Evolutionary conservation across 495 filamentous ascomycete species (phyloP).

Genomic region (Talaromyces trachyspermus): DNA sequence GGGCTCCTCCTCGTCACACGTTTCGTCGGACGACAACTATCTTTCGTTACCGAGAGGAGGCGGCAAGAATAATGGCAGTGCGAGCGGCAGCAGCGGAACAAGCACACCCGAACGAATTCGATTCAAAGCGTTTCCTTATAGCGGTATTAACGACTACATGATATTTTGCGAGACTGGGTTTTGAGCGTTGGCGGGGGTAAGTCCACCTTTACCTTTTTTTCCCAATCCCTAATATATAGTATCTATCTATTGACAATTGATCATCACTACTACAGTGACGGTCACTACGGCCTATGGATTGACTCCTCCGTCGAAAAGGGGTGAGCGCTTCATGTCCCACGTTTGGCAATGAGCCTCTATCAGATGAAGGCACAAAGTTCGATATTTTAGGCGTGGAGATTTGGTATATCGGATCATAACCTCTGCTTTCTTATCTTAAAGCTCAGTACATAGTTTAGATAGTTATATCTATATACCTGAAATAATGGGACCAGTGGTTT

Average conservation of each 20-base stretch:
- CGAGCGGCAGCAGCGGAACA: constrained; percentile 23
- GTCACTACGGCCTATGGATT: constrained; percentile 88
- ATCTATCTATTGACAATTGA: no score
- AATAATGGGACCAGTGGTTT: no score
- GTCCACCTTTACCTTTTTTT: constrained; percentile 14
- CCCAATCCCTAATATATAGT: no score
- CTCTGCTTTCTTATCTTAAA: neutral
- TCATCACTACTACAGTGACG: no score
- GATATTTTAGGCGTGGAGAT: constrained; percentile 87
- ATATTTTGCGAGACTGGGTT: constrained; percentile 87
- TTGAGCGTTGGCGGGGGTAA: constrained; percentile 79
- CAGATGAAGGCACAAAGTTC: constrained; percentile 89
- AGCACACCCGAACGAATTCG: constrained; percentile 60
- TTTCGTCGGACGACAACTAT: constrained; percentile 1
- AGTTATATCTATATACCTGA: no score
- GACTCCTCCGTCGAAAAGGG: constrained; percentile 83
- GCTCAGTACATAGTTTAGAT: no score
- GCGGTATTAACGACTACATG: constrained; percentile 91
- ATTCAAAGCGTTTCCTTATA: constrained; percentile 96
- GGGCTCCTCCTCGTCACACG: no score
- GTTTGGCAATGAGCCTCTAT: constrained; percentile 93
- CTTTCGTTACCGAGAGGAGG: constrained; percentile 1
- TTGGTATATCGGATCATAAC: constrained; percentile 63
- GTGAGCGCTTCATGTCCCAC: constrained; percentile 76
- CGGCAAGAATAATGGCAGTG: neutral